Percentiles rank a stretch among this genome's conserved stretches.
Evolutionary conservation across 2,329 filamentous ascomycete species (phyloP).

Genomic region (Calycina marina): DNA sequence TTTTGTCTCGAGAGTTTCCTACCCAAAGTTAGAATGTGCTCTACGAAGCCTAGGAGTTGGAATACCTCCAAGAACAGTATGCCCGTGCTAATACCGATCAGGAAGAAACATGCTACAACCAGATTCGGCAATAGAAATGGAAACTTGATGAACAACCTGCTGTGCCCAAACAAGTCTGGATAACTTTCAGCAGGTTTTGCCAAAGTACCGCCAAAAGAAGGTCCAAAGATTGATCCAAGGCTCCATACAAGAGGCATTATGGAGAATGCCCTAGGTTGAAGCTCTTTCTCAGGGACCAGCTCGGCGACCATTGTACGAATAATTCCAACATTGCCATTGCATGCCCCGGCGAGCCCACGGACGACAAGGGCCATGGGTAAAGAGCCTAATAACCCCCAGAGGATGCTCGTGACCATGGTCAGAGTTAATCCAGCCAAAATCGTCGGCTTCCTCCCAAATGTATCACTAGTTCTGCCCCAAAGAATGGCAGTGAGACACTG

Average conservation of each 20-base stretch:
- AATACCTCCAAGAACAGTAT: conserved; percentile 59
- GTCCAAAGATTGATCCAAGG: conserved; percentile 75
- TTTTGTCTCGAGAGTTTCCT: conserved; percentile 69
- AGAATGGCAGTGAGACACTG: conserved; percentile 59
- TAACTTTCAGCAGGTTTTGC: conserved; percentile 66
- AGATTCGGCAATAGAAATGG: conserved; percentile 81
- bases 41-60: neutral
- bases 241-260: conserved; percentile 90
- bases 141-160: conserved; percentile 54
- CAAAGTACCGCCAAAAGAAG: conserved; percentile 74
- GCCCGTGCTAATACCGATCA: conserved; percentile 60
- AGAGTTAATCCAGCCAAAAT: conserved; percentile 60
- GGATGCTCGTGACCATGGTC: conserved; percentile 67
- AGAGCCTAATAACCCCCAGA: conserved; percentile 73
- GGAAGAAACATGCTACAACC: conserved; percentile 60
- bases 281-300: conserved; percentile 72
- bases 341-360: conserved; percentile 64
- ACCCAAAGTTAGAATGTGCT: conserved; percentile 4
- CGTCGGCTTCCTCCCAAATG: conserved; percentile 66
- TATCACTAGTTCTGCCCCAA: conserved; percentile 67
- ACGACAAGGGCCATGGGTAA: conserved; percentile 67
- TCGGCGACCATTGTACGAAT: conserved; percentile 86
- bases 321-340: conserved; percentile 90
- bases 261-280: conserved; percentile 81
- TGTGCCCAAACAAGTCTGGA: conserved; percentile 53